Evolutionary conservation across 495 filamentous ascomycete genomes (phyloP), one percentile per base, ranked within the genome.

Genomic region (Neurospora pannonica): DNA sequence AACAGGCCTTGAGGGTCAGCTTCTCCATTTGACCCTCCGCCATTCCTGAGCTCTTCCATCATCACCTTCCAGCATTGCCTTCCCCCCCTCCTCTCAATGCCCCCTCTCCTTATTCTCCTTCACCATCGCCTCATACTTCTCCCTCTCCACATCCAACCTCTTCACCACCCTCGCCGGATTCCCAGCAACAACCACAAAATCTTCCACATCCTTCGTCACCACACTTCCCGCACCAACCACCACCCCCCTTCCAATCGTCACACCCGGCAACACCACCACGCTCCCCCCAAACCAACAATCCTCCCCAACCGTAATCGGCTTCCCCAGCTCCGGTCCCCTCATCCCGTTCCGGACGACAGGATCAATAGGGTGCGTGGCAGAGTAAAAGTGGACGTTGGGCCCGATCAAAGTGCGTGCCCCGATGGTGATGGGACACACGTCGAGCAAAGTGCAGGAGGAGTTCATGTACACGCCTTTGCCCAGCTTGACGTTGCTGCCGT

Each of bases 261-360:
- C 92, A 0, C 95, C 95, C 0, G 93, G 90, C 21, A 92, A 80
- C 8, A 98, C 85, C 46, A 87, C 87, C 10, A 92, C 93, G 79
- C 91, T 91, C 0, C 94, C 94, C 0, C 92, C 93, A 36, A 98
- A 80, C 94, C 95, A 98, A 76, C 93, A 96, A 80, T 97, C 95
- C 77, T 97, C 92, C 0, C 91, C 93, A 73, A 97, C 90, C 17
- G 83, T 86, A 76, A 98, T 92, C 21, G 92, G 90, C 72, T 87
- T 89, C 1, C 94, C 94, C 34, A 83, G 77, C 82, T 97, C 94
- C 0, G 94, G 92, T 0, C 94, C 94, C 48, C 87, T 79, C 2
- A 87, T 89, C 0, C 94, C 93, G 78, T 95, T 92, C 11, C 94
- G 86, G 15, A 94, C 73, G 0, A 85, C 84, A 2, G 93, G 93